Evolutionary conservation across 2,329 filamentous ascomycete species (phyloP).

Genomic region (Sporothrix sp.): DNA sequence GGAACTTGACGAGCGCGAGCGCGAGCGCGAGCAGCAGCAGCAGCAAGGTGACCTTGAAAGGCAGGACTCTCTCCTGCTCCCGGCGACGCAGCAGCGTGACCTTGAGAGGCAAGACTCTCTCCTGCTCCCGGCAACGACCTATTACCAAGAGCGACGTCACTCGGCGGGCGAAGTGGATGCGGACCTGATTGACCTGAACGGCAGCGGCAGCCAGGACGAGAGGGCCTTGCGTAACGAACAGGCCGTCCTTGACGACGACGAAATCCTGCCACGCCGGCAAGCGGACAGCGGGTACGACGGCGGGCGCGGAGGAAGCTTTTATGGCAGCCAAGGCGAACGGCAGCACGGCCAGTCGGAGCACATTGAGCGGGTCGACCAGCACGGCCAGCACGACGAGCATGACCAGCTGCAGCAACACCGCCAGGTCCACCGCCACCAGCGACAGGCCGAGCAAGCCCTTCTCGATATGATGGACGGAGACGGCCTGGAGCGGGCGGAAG

Average conservation of each 20-base stretch:
- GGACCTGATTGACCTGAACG: conserved; percentile 52
- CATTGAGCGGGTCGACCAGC: not conserved
- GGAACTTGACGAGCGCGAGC: conserved; percentile 21
- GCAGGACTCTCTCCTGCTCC: conserved; percentile 21
- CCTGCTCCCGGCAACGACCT: conserved; percentile 23
- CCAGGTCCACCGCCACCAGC: conserved; percentile 1
- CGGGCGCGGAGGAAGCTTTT: conserved; percentile 26
- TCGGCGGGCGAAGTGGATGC: conserved; percentile 65
- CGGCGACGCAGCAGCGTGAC: conserved; percentile 16
- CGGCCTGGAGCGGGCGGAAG: conserved; percentile 5
- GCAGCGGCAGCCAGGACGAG: conserved; percentile 25
- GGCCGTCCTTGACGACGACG: conserved; percentile 20
- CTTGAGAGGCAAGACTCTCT: conserved; percentile 22
- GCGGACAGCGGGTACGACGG: conserved; percentile 22
- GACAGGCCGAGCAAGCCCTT: conserved; percentile 5
- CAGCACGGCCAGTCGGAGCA: conserved; percentile 1
- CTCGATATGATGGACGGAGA: conserved; percentile 11
- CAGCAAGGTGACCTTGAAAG: conserved; percentile 6
- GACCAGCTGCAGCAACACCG: conserved; percentile 25
- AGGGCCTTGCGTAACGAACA: conserved; percentile 23
- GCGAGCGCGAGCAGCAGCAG: conserved; percentile 17
- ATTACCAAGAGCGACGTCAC: conserved; percentile 56
- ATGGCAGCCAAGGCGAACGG: not conserved
- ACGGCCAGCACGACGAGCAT: not conserved
- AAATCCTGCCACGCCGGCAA: conserved; percentile 16